Conservation (phyloP, 2,329 filamentous ascomycete genomes). For the Zymoseptoria pseudotritici region DNA sequence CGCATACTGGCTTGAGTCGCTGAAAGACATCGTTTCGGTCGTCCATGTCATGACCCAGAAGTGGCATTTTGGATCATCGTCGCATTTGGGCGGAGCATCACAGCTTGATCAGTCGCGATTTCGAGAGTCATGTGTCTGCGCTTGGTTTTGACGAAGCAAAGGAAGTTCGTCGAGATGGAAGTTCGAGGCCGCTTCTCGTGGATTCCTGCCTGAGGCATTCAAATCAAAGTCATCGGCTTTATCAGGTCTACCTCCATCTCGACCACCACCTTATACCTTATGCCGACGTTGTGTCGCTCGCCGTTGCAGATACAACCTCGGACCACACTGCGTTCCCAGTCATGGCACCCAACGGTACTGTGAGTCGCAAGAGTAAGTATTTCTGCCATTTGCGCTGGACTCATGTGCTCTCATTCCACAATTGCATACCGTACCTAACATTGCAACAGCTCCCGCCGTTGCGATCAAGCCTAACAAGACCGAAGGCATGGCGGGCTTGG, state of each 20-base stretch:
- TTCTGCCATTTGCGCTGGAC: background rate
- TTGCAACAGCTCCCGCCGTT: constrained; percentile 1
- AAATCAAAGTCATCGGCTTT: too few species aligned
- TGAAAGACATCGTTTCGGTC: constrained; percentile 35
- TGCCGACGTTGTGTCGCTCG: background rate
- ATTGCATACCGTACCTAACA: constrained; percentile 1
- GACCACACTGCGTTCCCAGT: background rate
- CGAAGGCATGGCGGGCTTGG: constrained; percentile 19
- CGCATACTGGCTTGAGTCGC: constrained; percentile 52
- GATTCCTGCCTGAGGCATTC: background rate
- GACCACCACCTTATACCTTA: background rate
- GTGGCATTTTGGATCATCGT: background rate
- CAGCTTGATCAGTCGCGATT: background rate
- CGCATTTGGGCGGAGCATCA: background rate
- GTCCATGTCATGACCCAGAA: constrained; percentile 17
- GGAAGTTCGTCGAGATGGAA: background rate
- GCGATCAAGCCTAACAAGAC: constrained; percentile 11
- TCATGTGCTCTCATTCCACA: constrained; percentile 15
- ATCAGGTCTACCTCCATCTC: background rate
- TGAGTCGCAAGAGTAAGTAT: constrained; percentile 26
- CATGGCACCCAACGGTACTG: constrained; percentile 27
- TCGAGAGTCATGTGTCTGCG: background rate
- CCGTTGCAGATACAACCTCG: background rate
- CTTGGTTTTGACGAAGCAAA: background rate
- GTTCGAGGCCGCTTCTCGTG: background rate